A percentile compares a stretch with the other conserved stretches of the same genome.
Evolutionary conservation across 1,139 yeast species (phyloP).

Genomic region (Lodderomyces elongisporus): DNA sequence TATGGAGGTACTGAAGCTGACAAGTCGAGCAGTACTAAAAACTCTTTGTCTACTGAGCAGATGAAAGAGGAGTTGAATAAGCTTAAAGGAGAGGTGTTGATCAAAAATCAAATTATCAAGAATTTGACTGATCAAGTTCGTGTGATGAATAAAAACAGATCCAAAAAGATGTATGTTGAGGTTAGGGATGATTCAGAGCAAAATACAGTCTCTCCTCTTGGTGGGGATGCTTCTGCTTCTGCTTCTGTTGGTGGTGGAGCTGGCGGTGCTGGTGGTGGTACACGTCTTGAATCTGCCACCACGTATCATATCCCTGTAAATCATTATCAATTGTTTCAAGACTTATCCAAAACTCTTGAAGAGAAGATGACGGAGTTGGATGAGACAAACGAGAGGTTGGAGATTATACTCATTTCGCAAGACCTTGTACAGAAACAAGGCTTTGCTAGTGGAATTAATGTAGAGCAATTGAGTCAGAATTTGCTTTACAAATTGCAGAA

Average conservation of each 20-base stretch:
- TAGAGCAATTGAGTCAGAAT: slow-evolving; percentile 73
- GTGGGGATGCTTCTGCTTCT: not conserved
- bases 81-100: slow-evolving; percentile 28
- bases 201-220: not conserved
- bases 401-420: slow-evolving; percentile 46
- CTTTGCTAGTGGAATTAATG: slow-evolving; percentile 42
- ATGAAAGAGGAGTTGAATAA: slow-evolving; percentile 21
- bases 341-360: slow-evolving; percentile 46
- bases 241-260: too few relatives aligned
- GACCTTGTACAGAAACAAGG: slow-evolving; percentile 2
- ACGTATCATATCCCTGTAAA: slow-evolving; percentile 33
- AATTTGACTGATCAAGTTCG: slow-evolving; percentile 30
- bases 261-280: not conserved
- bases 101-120: slow-evolving; percentile 33
- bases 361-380: slow-evolving; percentile 52
- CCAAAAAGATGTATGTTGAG: slow-evolving; percentile 5
- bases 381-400: slow-evolving; percentile 58
- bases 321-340: slow-evolving; percentile 44
- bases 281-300: not conserved
- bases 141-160: slow-evolving; percentile 14
- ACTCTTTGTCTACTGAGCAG: slow-evolving; percentile 1
- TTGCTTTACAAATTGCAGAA: slow-evolving; percentile 59
- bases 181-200: slow-evolving; percentile 1
- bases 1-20: not conserved
- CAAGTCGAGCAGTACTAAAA: not conserved